Conservation (phyloP, 306 rosid genomes). For the Corylus avellana region DNA sequence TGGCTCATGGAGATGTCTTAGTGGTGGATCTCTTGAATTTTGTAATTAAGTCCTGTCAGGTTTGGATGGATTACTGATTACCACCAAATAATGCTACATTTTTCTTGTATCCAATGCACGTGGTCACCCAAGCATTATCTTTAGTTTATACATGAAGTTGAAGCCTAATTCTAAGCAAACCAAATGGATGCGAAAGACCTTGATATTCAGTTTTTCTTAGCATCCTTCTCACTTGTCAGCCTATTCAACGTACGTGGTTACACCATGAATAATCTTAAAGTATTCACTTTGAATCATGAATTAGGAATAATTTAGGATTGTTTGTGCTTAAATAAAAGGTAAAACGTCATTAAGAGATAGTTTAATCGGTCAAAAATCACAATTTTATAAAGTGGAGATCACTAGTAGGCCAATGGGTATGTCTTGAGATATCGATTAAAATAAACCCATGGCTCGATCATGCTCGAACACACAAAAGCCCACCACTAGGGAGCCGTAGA, state of each 20-base stretch:
- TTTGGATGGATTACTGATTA: neutral
- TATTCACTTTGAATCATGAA: conserved; percentile 3
- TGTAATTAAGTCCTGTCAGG: neutral
- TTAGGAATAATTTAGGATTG: conserved; percentile 11
- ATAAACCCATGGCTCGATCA: no score
- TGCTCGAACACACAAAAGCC: no score
- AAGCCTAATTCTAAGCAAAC: conserved; percentile 27
- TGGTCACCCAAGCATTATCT: no score
- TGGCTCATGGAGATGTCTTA: neutral
- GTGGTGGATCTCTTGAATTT: neutral
- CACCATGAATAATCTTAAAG: conserved; percentile 29
- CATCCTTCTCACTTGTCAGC: conserved; percentile 24
- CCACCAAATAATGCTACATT: neutral
- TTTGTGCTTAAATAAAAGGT: conserved; percentile 25
- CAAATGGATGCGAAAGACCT: conserved; percentile 28
- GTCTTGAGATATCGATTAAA: no score
- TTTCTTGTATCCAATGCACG: neutral
- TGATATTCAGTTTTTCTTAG: neutral
- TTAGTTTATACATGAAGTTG: neutral
- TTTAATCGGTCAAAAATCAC: accelerated
- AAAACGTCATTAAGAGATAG: conserved; percentile 32
- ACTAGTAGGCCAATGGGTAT: no score
- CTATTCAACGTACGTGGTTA: conserved; percentile 9
- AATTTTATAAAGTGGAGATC: no score
- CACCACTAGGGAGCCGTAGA: no score